phyloP scores from a whole-genome alignment of 1,284 basidiomycete species.

The Cryptococcus deneoformans region DNA sequence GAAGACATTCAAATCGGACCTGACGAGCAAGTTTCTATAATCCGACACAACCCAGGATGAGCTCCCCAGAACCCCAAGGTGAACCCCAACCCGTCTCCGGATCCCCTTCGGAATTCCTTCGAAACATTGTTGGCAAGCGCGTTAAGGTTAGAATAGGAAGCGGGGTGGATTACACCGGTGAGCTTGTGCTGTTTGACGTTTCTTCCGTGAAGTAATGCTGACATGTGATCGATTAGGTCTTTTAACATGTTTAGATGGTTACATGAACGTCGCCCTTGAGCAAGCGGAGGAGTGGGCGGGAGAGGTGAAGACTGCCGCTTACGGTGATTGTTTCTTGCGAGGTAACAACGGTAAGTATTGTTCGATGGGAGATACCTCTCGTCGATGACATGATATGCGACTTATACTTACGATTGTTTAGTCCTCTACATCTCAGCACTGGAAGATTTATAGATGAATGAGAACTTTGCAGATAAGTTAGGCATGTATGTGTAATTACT shows the following conservation, averaged over 20 bases:
- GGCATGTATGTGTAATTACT: no score
- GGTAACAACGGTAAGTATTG: slow-evolving; percentile 88
- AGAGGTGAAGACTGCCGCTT: slow-evolving; percentile 77
- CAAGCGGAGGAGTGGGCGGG: slow-evolving; percentile 94
- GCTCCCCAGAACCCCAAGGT: slow-evolving; percentile 27
- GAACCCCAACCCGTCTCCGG: slow-evolving; percentile 52
- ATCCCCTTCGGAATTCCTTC: slow-evolving; percentile 85
- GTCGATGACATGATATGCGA: slow-evolving; percentile 1
- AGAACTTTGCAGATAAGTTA: no score
- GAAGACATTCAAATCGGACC: no score
- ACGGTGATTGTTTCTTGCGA: slow-evolving; percentile 92
- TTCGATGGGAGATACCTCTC: not conserved
- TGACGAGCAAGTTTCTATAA: not conserved
- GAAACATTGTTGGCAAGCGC: slow-evolving; percentile 90
- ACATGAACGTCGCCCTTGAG: slow-evolving; percentile 98
- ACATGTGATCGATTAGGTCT: slow-evolving; percentile 59
- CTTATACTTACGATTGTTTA: slow-evolving; percentile 13
- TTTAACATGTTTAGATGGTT: slow-evolving; percentile 94
- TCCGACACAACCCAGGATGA: slow-evolving; percentile 22
- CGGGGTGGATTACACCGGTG: slow-evolving; percentile 94
- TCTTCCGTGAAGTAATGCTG: not conserved
- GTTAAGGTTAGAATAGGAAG: slow-evolving; percentile 94
- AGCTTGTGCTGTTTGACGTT: slow-evolving; percentile 27
- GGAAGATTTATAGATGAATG: slow-evolving; percentile 41
- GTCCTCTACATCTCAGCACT: slow-evolving; percentile 55